Evolutionary conservation across 1,284 basidiomycete species (phyloP), one percentile per base, ranked within the genome.

Genomic region (Meripilus lineatus): DNA sequence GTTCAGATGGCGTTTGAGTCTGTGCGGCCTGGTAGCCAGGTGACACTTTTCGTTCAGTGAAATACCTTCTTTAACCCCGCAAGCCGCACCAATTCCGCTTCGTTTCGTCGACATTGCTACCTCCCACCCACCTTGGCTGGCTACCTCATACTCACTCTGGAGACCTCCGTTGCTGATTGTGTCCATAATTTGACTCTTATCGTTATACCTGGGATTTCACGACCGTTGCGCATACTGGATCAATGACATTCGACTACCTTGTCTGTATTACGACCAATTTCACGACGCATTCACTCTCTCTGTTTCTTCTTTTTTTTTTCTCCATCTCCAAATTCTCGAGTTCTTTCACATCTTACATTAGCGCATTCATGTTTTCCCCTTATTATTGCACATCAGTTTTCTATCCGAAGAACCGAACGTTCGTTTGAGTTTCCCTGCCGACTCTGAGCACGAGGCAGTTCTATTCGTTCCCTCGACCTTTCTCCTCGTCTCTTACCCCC

Each of bases 1-100:
- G 84, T 93, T 17, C 84, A 88, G 51, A 90, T 93, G 79, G 89
- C 91, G 37, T 91, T 93, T 53, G 89, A 92, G 63, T 75, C 80
- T 48, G 80, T 77, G 64, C 71, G 77, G 51, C 80, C 81, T 17
- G 83, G 81, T 22, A 81, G 79, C 50, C 83, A 86, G 65, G 84
- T 89, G 45, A 83, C 79, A 17, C 73, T 88, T 40, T 87, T 77
- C 62, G 86, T 89, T 56, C 81, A 76, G 58, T 88, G 68, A 76
- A 51, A 22, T 13, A 28, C 32, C 36, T 23, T 22, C 38, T 21
- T 22, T 23, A 24, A 32, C 32, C 30, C 24, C 39, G 18, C 23
- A 39, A 24, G 23, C 39, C 42, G 25, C 38, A 20, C 40, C 32
- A 23, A 13, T 26, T 22, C 26, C 44, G 5, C 6, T 23, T 24